A percentile compares a stretch with the other conserved stretches of the same genome.
Conservation (phyloP, 345 rosid species). For the Acer saccharum region DNA sequence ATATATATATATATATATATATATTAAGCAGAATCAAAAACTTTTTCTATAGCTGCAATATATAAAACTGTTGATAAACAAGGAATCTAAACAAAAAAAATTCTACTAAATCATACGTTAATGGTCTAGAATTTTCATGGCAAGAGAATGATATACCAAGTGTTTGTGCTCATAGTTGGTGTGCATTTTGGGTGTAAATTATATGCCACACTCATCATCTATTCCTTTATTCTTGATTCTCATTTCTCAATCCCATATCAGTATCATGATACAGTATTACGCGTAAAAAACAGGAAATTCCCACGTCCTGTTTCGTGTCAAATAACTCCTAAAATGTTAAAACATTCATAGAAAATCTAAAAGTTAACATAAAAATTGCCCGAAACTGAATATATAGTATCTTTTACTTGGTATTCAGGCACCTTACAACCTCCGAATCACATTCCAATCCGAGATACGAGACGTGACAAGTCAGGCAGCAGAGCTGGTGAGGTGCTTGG, state of each 20-base stretch:
- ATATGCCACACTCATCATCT: not conserved
- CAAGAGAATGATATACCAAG: slow-evolving; percentile 21
- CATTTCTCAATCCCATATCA: not conserved
- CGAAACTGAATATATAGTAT: too few species aligned
- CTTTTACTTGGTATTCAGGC: slow-evolving; percentile 38
- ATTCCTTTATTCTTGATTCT: slow-evolving; percentile 13
- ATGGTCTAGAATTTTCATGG: slow-evolving; percentile 16
- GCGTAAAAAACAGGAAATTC: slow-evolving; percentile 11
- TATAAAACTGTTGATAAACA: slow-evolving; percentile 8
- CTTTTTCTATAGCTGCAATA: slow-evolving; percentile 12
- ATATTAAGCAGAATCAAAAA: slow-evolving; percentile 27
- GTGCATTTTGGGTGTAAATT: slow-evolving; percentile 2
- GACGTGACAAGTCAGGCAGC: slow-evolving; percentile 57
- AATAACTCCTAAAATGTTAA: too few species aligned
- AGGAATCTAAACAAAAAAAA: slow-evolving; percentile 16
- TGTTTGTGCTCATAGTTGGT: slow-evolving; percentile 30
- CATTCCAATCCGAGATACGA: slow-evolving; percentile 50
- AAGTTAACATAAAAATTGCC: too few species aligned
- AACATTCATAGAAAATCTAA: too few species aligned
- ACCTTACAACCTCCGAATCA: slow-evolving; percentile 48
- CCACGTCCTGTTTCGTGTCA: not conserved
- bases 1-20: too few species aligned
- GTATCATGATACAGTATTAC: not conserved
- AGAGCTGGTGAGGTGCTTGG: slow-evolving; percentile 50
- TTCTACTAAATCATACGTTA: not conserved